Conservation (phyloP, 2,329 filamentous ascomycete genomes). For the Eurotiales sp. region DNA sequence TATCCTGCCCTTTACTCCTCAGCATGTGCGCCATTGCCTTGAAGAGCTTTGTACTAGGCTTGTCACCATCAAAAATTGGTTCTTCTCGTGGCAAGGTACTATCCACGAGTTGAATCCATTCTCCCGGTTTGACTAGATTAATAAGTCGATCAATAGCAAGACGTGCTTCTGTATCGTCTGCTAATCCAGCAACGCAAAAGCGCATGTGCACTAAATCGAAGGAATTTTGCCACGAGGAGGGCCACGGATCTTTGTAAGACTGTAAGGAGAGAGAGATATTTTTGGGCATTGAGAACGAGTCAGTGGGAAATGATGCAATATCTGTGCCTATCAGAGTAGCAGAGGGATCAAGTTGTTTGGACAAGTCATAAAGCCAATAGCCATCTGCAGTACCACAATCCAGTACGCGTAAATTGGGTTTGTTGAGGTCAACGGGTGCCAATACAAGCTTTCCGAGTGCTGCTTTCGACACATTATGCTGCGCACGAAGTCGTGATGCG, state of each 20-base stretch:
- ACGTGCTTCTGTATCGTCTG: constrained; percentile 2
- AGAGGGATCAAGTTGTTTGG: constrained; percentile 4
- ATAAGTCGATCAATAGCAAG: constrained; percentile 8
- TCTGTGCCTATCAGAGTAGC: constrained; percentile 7
- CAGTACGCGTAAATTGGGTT: background rate
- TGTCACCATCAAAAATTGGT: background rate
- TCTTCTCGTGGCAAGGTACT: background rate
- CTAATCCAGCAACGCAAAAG: constrained; percentile 4
- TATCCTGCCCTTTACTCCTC: constrained; percentile 7
- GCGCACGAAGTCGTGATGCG: constrained; percentile 8
- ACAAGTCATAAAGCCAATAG: constrained; percentile 11
- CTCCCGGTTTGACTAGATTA: constrained; percentile 20
- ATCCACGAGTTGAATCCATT: constrained; percentile 35
- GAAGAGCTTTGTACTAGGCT: constrained; percentile 5
- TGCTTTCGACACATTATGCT: constrained; percentile 8
- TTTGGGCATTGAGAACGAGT: constrained; percentile 6
- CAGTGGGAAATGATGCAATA: constrained; percentile 7
- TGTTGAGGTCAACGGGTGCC: background rate
- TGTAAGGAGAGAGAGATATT: constrained; percentile 3
- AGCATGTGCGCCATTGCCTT: constrained; percentile 11
- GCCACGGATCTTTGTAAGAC: constrained; percentile 6
- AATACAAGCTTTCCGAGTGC: constrained; percentile 6
- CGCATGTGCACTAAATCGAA: constrained; percentile 11
- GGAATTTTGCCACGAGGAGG: constrained; percentile 5
- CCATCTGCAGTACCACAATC: constrained; percentile 11